These are phyloP conservation scores for Plasmodium knowlesi DNA, from an alignment of 169 alveolate genomes.

Conservation along the genomic window DNA sequence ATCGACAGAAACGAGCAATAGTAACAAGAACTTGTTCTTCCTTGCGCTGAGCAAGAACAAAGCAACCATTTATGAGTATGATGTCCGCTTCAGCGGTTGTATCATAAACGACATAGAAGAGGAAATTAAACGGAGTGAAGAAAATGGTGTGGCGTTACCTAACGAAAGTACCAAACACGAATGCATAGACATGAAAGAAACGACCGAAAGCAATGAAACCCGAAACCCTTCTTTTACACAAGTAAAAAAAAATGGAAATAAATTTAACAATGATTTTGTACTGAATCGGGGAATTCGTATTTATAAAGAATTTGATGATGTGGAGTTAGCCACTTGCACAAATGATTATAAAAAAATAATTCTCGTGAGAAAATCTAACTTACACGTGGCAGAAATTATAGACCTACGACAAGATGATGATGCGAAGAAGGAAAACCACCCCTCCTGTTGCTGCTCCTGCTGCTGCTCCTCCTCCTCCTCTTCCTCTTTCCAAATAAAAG, in stretches of 20 bases:
- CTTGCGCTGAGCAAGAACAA: slow-evolving; percentile 53
- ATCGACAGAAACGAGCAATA: background rate
- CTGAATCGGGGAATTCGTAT: slow-evolving; percentile 46
- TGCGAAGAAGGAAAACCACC: too few species aligned
- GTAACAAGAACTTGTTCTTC: slow-evolving; percentile 23
- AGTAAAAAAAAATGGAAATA: slow-evolving; percentile 21
- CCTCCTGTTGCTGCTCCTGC: too few species aligned
- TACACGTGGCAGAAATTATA: slow-evolving; percentile 54
- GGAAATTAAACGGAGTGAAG: slow-evolving; percentile 26
- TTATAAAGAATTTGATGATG: slow-evolving; percentile 44
- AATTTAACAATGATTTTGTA: slow-evolving; percentile 49
- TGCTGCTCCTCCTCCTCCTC: too few species aligned
- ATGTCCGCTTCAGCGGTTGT: slow-evolving; percentile 15
- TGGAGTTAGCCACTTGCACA: slow-evolving; percentile 59
- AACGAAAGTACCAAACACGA: background rate
- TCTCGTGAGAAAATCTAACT: slow-evolving; percentile 17
- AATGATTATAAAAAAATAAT: slow-evolving; percentile 58
- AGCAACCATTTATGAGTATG: slow-evolving; percentile 53
- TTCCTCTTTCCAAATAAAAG: slow-evolving; percentile 9
- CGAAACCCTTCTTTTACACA: background rate
- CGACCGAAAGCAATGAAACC: background rate
- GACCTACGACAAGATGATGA: background rate
- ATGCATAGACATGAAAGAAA: background rate
- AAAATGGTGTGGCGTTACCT: background rate
- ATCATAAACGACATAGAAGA: slow-evolving; percentile 46